Evolutionary conservation across 1,139 yeast genomes (phyloP).

Genomic region (Sugiyamaella grinbergsii): DNA sequence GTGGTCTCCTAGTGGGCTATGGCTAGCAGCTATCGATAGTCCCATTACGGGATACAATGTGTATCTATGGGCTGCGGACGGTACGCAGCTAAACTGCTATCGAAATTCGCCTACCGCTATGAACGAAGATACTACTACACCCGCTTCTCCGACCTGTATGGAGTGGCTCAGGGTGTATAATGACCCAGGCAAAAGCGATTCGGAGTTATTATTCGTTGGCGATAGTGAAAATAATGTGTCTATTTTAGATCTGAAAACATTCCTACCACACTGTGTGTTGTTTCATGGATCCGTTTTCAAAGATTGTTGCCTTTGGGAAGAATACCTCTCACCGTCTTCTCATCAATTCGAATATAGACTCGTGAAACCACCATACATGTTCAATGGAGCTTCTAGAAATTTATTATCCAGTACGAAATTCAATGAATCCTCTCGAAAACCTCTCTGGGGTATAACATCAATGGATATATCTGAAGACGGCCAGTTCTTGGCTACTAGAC

Average conservation of each 20-base stretch:
- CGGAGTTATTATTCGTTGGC: slow-evolving; percentile 32
- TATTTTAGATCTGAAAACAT: slow-evolving; percentile 26
- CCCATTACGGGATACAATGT: slow-evolving; percentile 35
- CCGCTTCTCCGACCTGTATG: slow-evolving; percentile 23
- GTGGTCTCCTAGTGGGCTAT: slow-evolving; percentile 33
- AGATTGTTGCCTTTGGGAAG: slow-evolving; percentile 32
- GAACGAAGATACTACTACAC: slow-evolving; percentile 19
- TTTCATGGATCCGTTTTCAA: slow-evolving; percentile 30
- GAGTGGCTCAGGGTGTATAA: slow-evolving; percentile 24
- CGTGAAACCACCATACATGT: slow-evolving; percentile 11
- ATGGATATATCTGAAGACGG: slow-evolving; percentile 26
- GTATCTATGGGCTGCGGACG: slow-evolving; percentile 30
- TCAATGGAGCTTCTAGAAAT: background rate
- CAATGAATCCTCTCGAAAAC: slow-evolving; percentile 15
- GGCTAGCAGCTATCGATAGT: slow-evolving; percentile 35
- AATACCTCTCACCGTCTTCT: slow-evolving; percentile 21
- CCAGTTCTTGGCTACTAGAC: slow-evolving; percentile 26
- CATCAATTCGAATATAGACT: slow-evolving; percentile 17
- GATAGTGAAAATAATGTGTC: slow-evolving; percentile 30
- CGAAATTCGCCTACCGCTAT: slow-evolving; percentile 23
- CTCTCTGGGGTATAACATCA: background rate
- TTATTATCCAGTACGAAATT: background rate
- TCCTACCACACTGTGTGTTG: slow-evolving; percentile 28
- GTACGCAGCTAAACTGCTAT: slow-evolving; percentile 27
- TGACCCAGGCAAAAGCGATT: slow-evolving; percentile 16